phyloP scores from a whole-genome alignment of 2,329 filamentous ascomycete genomes.

The Sclerotinia sclerotiorum region DNA sequence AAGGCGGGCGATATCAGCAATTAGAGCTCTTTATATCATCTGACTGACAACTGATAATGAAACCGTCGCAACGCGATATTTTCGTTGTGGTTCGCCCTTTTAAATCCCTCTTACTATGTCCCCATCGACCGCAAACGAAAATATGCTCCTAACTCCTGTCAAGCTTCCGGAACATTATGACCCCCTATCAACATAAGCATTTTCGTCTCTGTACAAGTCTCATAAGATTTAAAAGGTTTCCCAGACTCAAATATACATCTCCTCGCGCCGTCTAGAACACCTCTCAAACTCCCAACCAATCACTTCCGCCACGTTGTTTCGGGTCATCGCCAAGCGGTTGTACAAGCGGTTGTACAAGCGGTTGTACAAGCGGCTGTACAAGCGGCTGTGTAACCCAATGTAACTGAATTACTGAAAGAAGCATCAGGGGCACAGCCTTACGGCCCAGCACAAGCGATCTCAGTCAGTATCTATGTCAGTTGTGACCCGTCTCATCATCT shows the following conservation, averaged over 20 bases:
- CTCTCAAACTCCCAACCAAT: not conserved
- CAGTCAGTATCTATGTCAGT: not conserved
- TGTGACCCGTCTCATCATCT: no score
- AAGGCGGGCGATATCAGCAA: not conserved
- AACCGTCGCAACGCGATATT: not conserved
- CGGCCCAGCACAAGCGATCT: not conserved
- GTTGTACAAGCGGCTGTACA: not conserved
- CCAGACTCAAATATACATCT: not conserved
- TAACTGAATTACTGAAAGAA: not conserved
- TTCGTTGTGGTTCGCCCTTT: not conserved
- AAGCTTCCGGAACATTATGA: not conserved
- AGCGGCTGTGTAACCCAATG: not conserved
- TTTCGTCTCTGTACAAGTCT: not conserved
- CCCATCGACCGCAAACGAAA: not conserved
- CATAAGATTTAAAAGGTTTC: not conserved
- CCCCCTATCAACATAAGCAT: not conserved
- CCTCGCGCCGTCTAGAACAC: not conserved
- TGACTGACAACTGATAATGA: not conserved
- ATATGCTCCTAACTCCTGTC: not conserved
- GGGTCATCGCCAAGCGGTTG: not conserved
- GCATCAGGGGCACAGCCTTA: conserved; percentile 10
- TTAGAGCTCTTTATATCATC: not conserved
- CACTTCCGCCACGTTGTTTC: conserved; percentile 14
- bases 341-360: not conserved
- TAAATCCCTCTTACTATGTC: not conserved